These are phyloP conservation scores for Botrytis tulipae DNA, from an alignment of 2,329 filamentous ascomycete genomes.

Conservation along the genomic window DNA sequence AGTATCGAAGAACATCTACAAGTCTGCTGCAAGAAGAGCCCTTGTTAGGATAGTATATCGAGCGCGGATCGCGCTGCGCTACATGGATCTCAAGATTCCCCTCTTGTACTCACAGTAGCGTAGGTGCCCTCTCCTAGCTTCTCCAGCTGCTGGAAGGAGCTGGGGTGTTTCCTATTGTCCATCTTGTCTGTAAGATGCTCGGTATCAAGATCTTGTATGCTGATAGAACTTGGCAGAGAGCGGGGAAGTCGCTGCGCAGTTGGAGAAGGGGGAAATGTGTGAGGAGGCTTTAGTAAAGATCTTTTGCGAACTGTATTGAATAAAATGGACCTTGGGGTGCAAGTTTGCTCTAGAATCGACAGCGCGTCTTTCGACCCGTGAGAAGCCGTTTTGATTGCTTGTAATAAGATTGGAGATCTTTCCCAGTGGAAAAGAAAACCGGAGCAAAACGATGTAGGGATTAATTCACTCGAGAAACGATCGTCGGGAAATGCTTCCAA, in stretches of 20 bases:
- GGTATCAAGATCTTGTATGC: slow-evolving; percentile 36
- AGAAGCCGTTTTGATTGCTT: slow-evolving; percentile 36
- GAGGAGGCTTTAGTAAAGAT: slow-evolving; percentile 31
- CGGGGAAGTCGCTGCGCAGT: slow-evolving; percentile 25
- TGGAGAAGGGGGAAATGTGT: slow-evolving; percentile 38
- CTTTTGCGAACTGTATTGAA: slow-evolving; percentile 43
- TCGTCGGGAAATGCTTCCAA: slow-evolving; percentile 7
- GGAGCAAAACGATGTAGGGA: slow-evolving; percentile 9
- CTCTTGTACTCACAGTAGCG: slow-evolving; percentile 68
- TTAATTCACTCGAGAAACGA: not conserved
- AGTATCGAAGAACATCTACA: slow-evolving; percentile 25
- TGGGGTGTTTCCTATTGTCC: slow-evolving; percentile 80
- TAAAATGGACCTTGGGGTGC: slow-evolving; percentile 43
- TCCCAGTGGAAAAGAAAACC: slow-evolving; percentile 8
- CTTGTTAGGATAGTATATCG: not conserved
- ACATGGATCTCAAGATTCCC: not conserved
- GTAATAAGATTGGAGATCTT: slow-evolving; percentile 10
- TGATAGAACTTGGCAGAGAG: slow-evolving; percentile 38
- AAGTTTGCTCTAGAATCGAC: slow-evolving; percentile 38
- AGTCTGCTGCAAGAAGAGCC: not conserved
- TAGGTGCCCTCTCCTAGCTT: slow-evolving; percentile 99
- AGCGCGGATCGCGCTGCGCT: not conserved
- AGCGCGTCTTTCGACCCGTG: slow-evolving; percentile 36
- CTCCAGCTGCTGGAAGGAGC: slow-evolving; percentile 97
- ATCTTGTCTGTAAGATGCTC: slow-evolving; percentile 48